Base-by-base conservation (phyloP, 2,329 filamentous ascomycete genomes). In the Niveomyces coronatus region DNA sequence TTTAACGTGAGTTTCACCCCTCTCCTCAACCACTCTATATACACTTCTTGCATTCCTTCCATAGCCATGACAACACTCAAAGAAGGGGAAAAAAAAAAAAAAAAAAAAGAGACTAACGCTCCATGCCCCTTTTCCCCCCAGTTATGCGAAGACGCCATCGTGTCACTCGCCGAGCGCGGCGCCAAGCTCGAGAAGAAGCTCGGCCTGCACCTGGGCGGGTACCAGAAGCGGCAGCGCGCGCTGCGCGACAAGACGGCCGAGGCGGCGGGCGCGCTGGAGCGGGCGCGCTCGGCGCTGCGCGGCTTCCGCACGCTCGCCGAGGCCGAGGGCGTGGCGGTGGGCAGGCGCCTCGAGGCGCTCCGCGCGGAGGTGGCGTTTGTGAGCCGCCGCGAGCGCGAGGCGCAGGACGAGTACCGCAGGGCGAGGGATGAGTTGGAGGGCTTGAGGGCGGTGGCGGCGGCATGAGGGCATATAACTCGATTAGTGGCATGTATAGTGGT, bases 101-200 rank as follows among this genome's bases (percentile, higher is more conserved):
- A 22, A 22, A 3, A 9, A 9, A 5, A 7, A 11, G n/a, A n/a
- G 15, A 10, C 8, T 9, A 24, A 17, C 2, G 5, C 18, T 2
- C 17, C 10, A 16, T n/a, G 24, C 16, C 31, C 48, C 54, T 47
- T 54, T 36, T 18, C 37, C 29, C 42, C 16, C 35, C 39, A 83
- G 79, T 71, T 70, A 31, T 73, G 87, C 2, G 83, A 91, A 59
- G 74, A 84, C 32, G 68, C 73, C 7, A 82, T 94, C 45, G 71
- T 84, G 49, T 65, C 72, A 3, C 77, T 79, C 0, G 91, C 88
- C 3, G 80, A 89, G 49, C 74, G 80, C 41, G 85, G 84, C 38
- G 85, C 86, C 54, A 93, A 89, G 60, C 67, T 94, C 1, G 88
- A 96, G 62, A 94, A 94, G 73, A 95, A 91, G 61, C 74, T 98